These are phyloP conservation scores for Aspergillus diversus DNA, from an alignment of 495 filamentous ascomycete genomes.

Conservation along the genomic window DNA sequence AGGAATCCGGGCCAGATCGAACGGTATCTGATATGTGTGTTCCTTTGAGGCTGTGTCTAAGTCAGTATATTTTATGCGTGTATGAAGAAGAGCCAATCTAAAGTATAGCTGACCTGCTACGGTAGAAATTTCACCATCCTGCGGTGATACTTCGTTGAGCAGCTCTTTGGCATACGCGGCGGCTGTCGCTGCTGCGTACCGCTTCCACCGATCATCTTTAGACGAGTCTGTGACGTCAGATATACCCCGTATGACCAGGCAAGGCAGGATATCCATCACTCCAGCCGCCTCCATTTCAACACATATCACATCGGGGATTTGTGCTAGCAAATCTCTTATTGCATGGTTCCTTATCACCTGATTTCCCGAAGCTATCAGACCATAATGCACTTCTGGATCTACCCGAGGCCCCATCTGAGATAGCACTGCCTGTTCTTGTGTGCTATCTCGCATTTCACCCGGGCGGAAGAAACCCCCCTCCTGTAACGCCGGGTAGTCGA, in stretches of 20 bases:
- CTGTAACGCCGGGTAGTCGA: no score
- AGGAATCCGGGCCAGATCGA: conserved; percentile 28
- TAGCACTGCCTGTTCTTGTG: background rate
- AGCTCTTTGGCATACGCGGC: conserved; percentile 19
- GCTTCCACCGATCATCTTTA: conserved; percentile 34
- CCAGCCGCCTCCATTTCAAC: background rate
- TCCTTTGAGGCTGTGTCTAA: background rate
- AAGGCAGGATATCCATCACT: background rate
- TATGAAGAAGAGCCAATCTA: background rate
- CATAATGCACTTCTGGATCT: background rate
- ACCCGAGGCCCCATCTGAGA: background rate
- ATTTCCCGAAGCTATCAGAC: background rate
- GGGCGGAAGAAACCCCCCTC: no score
- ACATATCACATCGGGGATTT: background rate
- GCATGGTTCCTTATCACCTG: background rate
- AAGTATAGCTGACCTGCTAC: background rate
- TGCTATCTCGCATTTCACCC: background rate
- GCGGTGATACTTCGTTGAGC: background rate
- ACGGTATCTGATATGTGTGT: conserved; percentile 26
- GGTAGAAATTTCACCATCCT: background rate
- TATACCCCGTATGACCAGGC: conserved; percentile 25
- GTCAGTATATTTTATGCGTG: no score
- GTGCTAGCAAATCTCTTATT: background rate
- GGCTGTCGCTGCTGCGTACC: conserved; percentile 30
- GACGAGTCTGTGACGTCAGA: conserved; percentile 34